A percentile compares a stretch with the other conserved stretches of the same genome.
Conservation (phyloP, 2,329 filamentous ascomycete genomes). For the Fusarium scirpi region DNA sequence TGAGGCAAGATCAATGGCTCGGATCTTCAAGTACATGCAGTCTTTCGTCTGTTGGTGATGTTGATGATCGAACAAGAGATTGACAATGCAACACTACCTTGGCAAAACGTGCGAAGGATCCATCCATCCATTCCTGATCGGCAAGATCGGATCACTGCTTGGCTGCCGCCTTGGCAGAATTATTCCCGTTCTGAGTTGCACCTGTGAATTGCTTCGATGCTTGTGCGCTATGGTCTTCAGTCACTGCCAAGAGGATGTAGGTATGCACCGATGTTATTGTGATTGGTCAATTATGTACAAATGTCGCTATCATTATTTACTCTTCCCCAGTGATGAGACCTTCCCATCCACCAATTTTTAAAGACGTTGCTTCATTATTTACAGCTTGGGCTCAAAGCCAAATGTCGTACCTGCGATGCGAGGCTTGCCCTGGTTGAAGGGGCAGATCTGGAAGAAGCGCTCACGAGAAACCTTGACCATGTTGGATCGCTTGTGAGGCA, state of each 20-base stretch:
- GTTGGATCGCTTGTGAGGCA: conserved; percentile 78
- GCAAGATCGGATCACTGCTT: conserved; percentile 21
- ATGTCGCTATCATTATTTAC: conserved; percentile 23
- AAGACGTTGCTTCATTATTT: not conserved
- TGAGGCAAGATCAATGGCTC: not conserved
- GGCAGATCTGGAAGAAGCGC: conserved; percentile 76
- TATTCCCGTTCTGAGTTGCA: conserved; percentile 2
- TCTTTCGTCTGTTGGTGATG: not conserved
- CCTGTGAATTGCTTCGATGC: not conserved
- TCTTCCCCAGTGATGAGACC: not conserved
- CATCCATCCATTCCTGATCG: conserved; percentile 10
- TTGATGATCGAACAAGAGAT: conserved; percentile 14
- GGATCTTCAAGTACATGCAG: not conserved
- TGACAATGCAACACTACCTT: conserved; percentile 6
- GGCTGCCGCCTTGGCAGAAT: conserved; percentile 14
- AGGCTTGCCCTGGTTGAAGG: conserved; percentile 66
- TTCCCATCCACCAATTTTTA: not conserved
- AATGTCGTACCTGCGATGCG: conserved; percentile 65
- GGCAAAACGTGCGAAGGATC: conserved; percentile 9
- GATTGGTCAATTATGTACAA: conserved; percentile 11
- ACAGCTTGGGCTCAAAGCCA: conserved; percentile 62
- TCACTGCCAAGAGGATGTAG: conserved; percentile 10
- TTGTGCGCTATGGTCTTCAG: not conserved
- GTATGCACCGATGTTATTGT: not conserved
- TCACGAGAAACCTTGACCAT: conserved; percentile 73